A percentile compares a stretch with the other conserved stretches of the same genome.
phyloP scores from a whole-genome alignment of 805 yeast species.

The Saturnispora dispora region DNA sequence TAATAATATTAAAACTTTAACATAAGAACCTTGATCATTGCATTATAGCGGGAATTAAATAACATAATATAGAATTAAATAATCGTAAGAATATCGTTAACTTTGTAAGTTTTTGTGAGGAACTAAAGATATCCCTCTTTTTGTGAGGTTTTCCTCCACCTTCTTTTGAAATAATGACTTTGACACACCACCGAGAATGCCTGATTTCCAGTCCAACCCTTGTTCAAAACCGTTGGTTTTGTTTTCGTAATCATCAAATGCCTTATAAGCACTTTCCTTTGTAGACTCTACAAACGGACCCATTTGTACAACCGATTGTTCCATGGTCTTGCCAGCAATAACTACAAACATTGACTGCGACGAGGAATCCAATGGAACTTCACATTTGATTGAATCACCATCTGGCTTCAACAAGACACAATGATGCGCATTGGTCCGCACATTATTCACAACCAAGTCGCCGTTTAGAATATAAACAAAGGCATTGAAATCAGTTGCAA shows the following conservation, averaged over 20 bases:
- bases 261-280: slow-evolving; percentile 54
- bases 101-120: slow-evolving; percentile 5
- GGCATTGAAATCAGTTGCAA: slow-evolving; percentile 56
- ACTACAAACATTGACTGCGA: slow-evolving; percentile 50
- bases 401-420: slow-evolving; percentile 58
- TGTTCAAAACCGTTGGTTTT: slow-evolving; percentile 63
- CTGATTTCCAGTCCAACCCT: slow-evolving; percentile 49
- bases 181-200: slow-evolving; percentile 27
- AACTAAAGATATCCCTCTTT: background rate
- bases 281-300: slow-evolving; percentile 86
- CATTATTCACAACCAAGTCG: slow-evolving; percentile 35
- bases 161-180: slow-evolving; percentile 19
- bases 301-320: slow-evolving; percentile 73
- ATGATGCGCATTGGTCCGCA: slow-evolving; percentile 35
- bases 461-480: slow-evolving; percentile 66
- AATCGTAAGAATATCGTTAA: background rate
- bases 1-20: background rate
- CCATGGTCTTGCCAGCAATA: slow-evolving; percentile 63
- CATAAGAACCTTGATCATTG: background rate
- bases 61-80: background rate
- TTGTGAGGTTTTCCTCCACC: slow-evolving; percentile 11
- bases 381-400: slow-evolving; percentile 53
- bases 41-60: background rate
- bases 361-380: slow-evolving; percentile 34
- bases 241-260: slow-evolving; percentile 61